These are phyloP conservation scores for Coemansia sp. DNA, from an alignment of 192 early-diverging fungal species.

Conservation along the genomic window DNA sequence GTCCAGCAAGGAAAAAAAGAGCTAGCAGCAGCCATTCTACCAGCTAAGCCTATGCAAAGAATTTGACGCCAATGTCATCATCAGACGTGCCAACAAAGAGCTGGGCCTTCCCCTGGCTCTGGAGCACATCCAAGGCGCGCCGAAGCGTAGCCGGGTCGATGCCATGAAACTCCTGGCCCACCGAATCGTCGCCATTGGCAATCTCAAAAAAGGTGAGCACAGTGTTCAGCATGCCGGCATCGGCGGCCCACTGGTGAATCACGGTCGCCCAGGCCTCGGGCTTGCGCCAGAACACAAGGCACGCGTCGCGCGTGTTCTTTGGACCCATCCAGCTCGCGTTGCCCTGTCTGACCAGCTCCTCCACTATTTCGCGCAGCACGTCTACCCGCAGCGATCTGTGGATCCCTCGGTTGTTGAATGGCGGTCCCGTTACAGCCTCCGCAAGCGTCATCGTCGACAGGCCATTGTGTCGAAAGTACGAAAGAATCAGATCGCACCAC, in stretches of 20 bases:
- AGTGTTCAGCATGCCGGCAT: constrained; percentile 73
- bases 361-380: constrained; percentile 69
- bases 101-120: constrained; percentile 79
- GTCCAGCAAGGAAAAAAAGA: not conserved
- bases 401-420: constrained; percentile 74
- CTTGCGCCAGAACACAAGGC: constrained; percentile 82
- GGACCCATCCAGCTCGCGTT: constrained; percentile 52
- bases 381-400: constrained; percentile 64
- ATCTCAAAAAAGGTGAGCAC: constrained; percentile 90
- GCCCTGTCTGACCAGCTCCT: constrained; percentile 70
- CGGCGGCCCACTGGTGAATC: constrained; percentile 78
- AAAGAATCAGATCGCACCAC: constrained; percentile 78
- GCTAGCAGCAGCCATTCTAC: not conserved
- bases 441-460: constrained; percentile 66
- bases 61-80: constrained; percentile 86
- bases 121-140: constrained; percentile 77
- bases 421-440: constrained; percentile 56
- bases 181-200: constrained; percentile 77
- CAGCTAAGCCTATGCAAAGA: constrained; percentile 55
- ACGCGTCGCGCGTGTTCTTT: constrained; percentile 52
- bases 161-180: constrained; percentile 77
- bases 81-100: constrained; percentile 62
- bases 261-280: constrained; percentile 87
- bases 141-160: constrained; percentile 71
- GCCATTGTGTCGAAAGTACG: constrained; percentile 66